Percentiles rank a stretch among this genome's conserved stretches.
Evolutionary conservation across 768 basidiomycete species (phyloP).

Genomic region (Leccinum pellstonianum): DNA sequence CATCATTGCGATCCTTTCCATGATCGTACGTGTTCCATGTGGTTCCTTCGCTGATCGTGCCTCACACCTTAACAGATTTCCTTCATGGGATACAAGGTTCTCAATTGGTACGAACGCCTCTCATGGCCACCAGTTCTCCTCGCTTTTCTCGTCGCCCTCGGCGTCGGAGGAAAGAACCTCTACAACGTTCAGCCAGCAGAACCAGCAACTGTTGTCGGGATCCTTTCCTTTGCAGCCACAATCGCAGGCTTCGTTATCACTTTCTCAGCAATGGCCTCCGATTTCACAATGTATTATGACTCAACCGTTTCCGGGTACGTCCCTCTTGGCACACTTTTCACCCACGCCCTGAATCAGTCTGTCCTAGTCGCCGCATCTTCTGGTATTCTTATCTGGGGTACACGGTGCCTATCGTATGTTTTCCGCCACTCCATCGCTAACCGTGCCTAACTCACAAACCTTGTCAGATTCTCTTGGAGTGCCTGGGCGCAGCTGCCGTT

Average conservation of each 20-base stretch:
- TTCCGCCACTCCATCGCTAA: constrained; percentile 14
- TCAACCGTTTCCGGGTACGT: constrained; percentile 56
- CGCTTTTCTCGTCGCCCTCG: constrained; percentile 67
- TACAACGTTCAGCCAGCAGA: constrained; percentile 41
- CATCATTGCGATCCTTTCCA: constrained; percentile 66
- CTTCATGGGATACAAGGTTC: constrained; percentile 64
- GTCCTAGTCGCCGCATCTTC: constrained; percentile 56
- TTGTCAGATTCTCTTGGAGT: constrained; percentile 39
- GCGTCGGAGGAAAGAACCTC: constrained; percentile 72
- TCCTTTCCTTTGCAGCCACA: constrained; percentile 68
- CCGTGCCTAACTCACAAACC: neutral
- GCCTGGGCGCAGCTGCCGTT: constrained; percentile 69
- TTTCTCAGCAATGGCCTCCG: constrained; percentile 59
- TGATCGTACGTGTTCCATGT: constrained; percentile 44
- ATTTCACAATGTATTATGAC: constrained; percentile 72
- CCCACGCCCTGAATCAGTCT: constrained; percentile 9
- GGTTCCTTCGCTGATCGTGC: neutral
- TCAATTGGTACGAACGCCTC: constrained; percentile 71
- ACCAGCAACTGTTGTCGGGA: constrained; percentile 51
- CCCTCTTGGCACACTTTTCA: neutral
- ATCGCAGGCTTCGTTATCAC: constrained; percentile 74
- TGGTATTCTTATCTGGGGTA: constrained; percentile 65
- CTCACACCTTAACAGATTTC: constrained; percentile 41
- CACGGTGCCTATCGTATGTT: constrained; percentile 55
- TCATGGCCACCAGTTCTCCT: constrained; percentile 80